Evolutionary conservation across 2,329 filamentous ascomycete genomes (phyloP), one percentile per base, ranked within the genome.

Genomic region (Waltergamsia citrina): DNA sequence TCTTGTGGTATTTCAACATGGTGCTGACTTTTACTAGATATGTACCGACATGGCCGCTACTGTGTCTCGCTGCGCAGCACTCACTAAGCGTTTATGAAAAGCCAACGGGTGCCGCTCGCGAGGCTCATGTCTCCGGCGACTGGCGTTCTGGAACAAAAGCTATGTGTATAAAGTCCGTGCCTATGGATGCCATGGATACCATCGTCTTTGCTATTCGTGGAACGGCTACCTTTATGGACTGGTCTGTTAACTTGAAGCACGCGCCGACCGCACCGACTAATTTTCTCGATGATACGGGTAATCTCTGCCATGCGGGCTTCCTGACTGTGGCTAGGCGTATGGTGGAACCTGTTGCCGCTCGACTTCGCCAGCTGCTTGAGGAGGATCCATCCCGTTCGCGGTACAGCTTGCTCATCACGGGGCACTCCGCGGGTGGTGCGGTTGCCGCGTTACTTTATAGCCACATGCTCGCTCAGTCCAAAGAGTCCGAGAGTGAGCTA

Each of bases 181-280:
- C 84, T 2, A 75, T 87, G 51, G 85, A 92, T 48, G 69, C 85
- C 46, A 77, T 80, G 61, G 76, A 84, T 50, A 79, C 80, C 14
- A 80, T 94, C 36, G 81, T 93, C 9, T 84, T 94, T 47, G 85
- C 86, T 11, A 84, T 94, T 41, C 75, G 86, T 15, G 86, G 86
- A 15, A 86, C 79, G 1, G 76, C 85, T 17, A 82, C 75, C 6
- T 83, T 92, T 45, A 77, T 83, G 62, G 86, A 94, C 57, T 94
- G 86, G 86, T 73, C 81, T 2, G 82, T 92, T 29, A 93, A 94
- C 52, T 69, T 92, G 35, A 75, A 83, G 32, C 73, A 73, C 2
- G 74, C 71, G 0, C 85, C 85, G 0, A 65, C 71, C 0, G 66
- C 75, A 2, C 84, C 86, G 0, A 52, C 50, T 0, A 74, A 71